phyloP scores from a whole-genome alignment of 2,329 filamentous ascomycete species.

The Pestalotiopsis sp. region DNA sequence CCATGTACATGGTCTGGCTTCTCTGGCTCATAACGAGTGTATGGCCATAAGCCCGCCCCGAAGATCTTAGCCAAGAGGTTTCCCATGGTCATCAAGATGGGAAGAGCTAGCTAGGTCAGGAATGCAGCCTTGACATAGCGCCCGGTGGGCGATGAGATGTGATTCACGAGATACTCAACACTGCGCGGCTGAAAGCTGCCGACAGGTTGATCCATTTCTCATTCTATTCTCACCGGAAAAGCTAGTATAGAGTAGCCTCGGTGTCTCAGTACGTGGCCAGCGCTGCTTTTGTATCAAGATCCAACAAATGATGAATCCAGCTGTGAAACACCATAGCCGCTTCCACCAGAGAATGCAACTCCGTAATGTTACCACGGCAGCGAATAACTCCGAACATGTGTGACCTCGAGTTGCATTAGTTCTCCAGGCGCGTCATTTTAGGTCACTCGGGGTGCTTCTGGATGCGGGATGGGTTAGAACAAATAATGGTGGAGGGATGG shows the following conservation, averaged over 20 bases:
- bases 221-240: neutral
- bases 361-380: neutral
- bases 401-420: neutral
- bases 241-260: neutral
- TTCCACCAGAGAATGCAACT: neutral
- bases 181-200: neutral
- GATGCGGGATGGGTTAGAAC: neutral
- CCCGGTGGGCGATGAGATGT: neutral
- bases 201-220: neutral
- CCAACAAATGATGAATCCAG: neutral
- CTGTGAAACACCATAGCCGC: neutral
- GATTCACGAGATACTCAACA: neutral
- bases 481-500: no score
- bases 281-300: neutral
- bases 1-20: no score
- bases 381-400: neutral
- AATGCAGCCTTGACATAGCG: neutral
- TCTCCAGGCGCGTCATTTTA: neutral
- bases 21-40: no score
- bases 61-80: no score
- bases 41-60: no score
- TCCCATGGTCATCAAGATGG: no score
- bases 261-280: neutral
- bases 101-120: no score
- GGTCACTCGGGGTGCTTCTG: neutral